A percentile compares a stretch with the other conserved stretches of the same genome.
phyloP scores from a whole-genome alignment of 2,329 filamentous ascomycete genomes.

The Sporothrix variecibatus region DNA sequence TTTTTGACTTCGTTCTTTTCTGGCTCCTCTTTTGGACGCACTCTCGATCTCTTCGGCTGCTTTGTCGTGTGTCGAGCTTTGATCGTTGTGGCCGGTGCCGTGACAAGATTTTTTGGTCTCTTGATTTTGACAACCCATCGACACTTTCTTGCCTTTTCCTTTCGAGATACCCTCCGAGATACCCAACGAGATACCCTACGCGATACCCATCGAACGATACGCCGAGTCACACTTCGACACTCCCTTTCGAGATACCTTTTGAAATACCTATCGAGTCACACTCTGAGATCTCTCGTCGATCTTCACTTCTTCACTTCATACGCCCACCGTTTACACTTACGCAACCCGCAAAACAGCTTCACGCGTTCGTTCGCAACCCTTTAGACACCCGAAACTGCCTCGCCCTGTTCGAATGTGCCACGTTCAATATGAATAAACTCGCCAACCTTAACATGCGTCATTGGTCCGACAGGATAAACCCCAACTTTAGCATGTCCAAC shows the following conservation, averaged over 20 bases:
- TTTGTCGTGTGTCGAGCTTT: neutral
- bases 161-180: slow-evolving; percentile 15
- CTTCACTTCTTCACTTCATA: neutral
- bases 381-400: neutral
- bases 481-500: slow-evolving; percentile 65
- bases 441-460: slow-evolving; percentile 65
- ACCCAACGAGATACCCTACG: slow-evolving; percentile 19
- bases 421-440: slow-evolving; percentile 63
- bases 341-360: neutral
- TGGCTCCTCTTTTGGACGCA: slow-evolving; percentile 15
- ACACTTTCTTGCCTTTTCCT: neutral
- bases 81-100: slow-evolving; percentile 15
- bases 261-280: neutral
- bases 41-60: neutral
- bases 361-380: neutral
- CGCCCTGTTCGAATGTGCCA: slow-evolving; percentile 40
- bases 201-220: neutral
- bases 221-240: neutral
- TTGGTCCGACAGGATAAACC: slow-evolving; percentile 70
- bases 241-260: neutral
- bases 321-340: neutral
- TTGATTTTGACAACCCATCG: slow-evolving; percentile 5
- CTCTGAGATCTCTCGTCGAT: neutral
- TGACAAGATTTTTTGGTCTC: slow-evolving; percentile 7
- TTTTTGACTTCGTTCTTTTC: slow-evolving; percentile 31